Base-by-base conservation (phyloP, 1,284 basidiomycete species). In the Austroboletus rostrupii region DNA sequence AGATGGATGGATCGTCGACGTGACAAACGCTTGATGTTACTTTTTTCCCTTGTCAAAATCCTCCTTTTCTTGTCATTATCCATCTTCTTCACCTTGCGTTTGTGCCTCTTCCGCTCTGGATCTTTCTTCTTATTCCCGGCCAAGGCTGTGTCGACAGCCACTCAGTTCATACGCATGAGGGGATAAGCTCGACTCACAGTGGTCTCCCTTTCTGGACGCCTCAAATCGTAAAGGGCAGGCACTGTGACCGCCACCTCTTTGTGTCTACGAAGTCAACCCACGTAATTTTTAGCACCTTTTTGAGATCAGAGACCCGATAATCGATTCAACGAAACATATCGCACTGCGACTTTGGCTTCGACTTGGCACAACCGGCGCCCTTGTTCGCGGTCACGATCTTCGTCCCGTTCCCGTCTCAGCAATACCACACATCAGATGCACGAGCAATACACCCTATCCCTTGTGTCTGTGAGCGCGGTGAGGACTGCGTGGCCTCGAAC, bases 51-150 rank as follows among this genome's bases (percentile, higher is more conserved):
- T 5, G 79, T 80, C 48, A 81, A 59, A 23, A 78, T 62, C 48
- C 79, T 80, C n/a, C n/a, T n/a, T 8, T 26, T 26, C 23, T 26
- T 8, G 28, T 77, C 68, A 29, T 71, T 66, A 49, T 76, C 75
- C 14, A 63, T 58, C 50, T 61, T 66, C 9, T 36, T 26, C 23
- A 7, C 23, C 4, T 26, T 26, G 11, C 60, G n/a, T n/a, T 36
- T 36, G 7, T 16, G 13, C 13, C n/a, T 36, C 16, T 36, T 11
- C 37, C 62, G 21, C 16, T 39, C 9, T 62, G 21, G 54, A 2
- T 58, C 64, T 43, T 56, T 65, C 19, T 62, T 59, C 47, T 47
- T 61, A 29, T 52, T 11, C 57, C 56, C 38, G 33, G 54, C 9
- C 56, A 28, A 36, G 52, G 23, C 66, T 65, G 32, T 26, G 50